Evolutionary conservation across 352 stramenopile species (phyloP).

Genomic region (Pythium rhizo-oryzae): DNA sequence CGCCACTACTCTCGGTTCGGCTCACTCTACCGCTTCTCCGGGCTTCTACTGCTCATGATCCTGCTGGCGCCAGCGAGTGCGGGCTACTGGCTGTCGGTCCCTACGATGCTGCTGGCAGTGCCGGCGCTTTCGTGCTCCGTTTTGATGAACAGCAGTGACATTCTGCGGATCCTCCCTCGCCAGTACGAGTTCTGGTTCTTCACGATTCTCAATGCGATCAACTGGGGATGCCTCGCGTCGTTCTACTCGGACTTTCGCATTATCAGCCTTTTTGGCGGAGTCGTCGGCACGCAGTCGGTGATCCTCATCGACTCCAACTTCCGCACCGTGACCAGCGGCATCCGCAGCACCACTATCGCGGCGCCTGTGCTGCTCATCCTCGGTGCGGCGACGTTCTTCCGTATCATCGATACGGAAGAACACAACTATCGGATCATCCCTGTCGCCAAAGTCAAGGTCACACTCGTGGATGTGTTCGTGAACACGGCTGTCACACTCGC

Average conservation of each 20-base stretch:
- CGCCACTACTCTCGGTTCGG: too few species aligned
- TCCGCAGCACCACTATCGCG: constrained; percentile 26
- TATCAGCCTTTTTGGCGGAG: constrained; percentile 27
- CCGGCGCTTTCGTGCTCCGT: constrained; percentile 13
- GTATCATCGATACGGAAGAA: constrained; percentile 31
- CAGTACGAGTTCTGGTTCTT: constrained; percentile 54
- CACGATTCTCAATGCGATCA: constrained; percentile 32
- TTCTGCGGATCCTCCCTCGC: constrained; percentile 27
- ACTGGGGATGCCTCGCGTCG: constrained; percentile 31
- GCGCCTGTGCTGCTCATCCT: constrained; percentile 27
- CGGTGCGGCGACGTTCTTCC: constrained; percentile 23
- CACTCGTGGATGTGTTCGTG: constrained; percentile 42
- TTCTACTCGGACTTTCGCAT: constrained; percentile 38
- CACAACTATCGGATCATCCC: constrained; percentile 23
- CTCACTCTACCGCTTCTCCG: too few species aligned
- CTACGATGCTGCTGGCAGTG: constrained; percentile 5
- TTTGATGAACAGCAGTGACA: constrained; percentile 36
- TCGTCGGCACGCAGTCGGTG: constrained; percentile 29
- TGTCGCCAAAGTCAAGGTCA: constrained; percentile 30
- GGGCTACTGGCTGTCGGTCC: constrained; percentile 10
- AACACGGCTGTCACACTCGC: constrained; percentile 44
- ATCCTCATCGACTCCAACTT: constrained; percentile 44
- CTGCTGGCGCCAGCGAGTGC: too few species aligned
- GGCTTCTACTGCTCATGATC: too few species aligned
- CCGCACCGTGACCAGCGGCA: constrained; percentile 32